A percentile compares a stretch with the other conserved stretches of the same genome.
Conservation (phyloP, 2,329 filamentous ascomycete genomes). For the Aspergillus candidus region DNA sequence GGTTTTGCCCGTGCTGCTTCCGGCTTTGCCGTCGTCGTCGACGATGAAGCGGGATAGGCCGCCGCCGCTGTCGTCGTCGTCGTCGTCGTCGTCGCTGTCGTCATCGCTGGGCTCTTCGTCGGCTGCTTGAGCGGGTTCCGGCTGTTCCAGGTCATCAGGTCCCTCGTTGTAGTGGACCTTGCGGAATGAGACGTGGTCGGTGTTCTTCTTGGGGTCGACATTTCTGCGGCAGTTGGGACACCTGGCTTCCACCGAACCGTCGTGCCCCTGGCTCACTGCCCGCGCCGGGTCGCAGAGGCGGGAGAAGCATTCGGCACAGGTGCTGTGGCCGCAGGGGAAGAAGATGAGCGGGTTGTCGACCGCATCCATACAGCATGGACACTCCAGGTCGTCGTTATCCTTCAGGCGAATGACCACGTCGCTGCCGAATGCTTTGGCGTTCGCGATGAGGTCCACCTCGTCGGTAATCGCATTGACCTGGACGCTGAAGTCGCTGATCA, state of each 20-base stretch:
- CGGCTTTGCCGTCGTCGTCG: slow-evolving; percentile 29
- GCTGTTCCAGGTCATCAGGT: slow-evolving; percentile 23
- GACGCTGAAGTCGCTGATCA: slow-evolving; percentile 61
- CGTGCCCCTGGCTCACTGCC: slow-evolving; percentile 55
- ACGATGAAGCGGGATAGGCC: slow-evolving; percentile 14
- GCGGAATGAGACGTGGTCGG: slow-evolving; percentile 68
- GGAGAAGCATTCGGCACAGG: slow-evolving; percentile 70
- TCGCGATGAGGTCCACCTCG: slow-evolving; percentile 52
- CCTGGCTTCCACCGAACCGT: slow-evolving; percentile 48
- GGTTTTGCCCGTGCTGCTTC: slow-evolving; percentile 35
- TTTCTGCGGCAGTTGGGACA: slow-evolving; percentile 71
- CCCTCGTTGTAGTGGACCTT: slow-evolving; percentile 61
- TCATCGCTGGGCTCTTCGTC: slow-evolving; percentile 29
- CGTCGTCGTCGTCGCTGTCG: slow-evolving; percentile 33
- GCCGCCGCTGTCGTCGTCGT: slow-evolving; percentile 22
- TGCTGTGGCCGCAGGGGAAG: slow-evolving; percentile 75
- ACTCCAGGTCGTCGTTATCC: slow-evolving; percentile 60
- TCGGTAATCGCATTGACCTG: slow-evolving; percentile 43
- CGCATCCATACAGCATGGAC: slow-evolving; percentile 74
- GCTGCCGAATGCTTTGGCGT: slow-evolving; percentile 55
- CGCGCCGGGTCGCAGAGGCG: slow-evolving; percentile 59
- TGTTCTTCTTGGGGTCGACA: slow-evolving; percentile 63
- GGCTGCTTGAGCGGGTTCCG: background rate
- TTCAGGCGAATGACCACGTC: slow-evolving; percentile 64
- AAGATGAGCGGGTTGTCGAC: slow-evolving; percentile 70